Percentiles rank a stretch among this genome's conserved stretches.
Evolutionary conservation across 768 basidiomycete species (phyloP).

Genomic region (Serendipita sp.): DNA sequence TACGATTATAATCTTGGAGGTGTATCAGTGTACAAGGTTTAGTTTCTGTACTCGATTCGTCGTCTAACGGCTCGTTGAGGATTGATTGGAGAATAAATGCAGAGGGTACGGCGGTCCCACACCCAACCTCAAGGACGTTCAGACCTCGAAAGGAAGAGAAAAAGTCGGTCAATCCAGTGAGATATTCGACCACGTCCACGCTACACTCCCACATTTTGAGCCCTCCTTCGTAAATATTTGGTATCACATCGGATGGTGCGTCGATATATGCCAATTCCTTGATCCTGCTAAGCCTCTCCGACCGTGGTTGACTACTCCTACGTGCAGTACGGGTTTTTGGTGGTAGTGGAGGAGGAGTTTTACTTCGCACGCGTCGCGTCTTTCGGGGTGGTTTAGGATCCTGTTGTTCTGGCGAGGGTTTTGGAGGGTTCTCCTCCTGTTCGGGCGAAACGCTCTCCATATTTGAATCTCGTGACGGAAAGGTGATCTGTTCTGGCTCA

Average conservation of each 20-base stretch:
- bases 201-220: constrained; percentile 97
- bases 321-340: constrained; percentile 6
- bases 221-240: constrained; percentile 88
- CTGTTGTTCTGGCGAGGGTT: not conserved
- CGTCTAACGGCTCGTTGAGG: constrained; percentile 22
- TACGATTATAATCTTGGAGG: constrained; percentile 82
- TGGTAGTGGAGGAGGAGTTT: constrained; percentile 6
- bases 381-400: not conserved
- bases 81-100: constrained; percentile 52
- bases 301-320: not conserved
- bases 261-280: constrained; percentile 46
- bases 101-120: constrained; percentile 80
- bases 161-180: constrained; percentile 24
- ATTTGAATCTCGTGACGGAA: not conserved
- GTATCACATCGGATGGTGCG: constrained; percentile 76
- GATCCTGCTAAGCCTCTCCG: not conserved
- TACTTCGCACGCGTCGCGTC: constrained; percentile 4
- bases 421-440: too few species aligned
- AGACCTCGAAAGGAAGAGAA: constrained; percentile 27
- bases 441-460: not conserved
- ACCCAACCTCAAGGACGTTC: constrained; percentile 75
- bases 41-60: constrained; percentile 2
- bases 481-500: not conserved
- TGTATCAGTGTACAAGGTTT: constrained; percentile 37
- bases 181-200: constrained; percentile 62